These are phyloP conservation scores for Phytophthora lateralis DNA, from an alignment of 352 stramenopile species.

Conservation along the genomic window DNA sequence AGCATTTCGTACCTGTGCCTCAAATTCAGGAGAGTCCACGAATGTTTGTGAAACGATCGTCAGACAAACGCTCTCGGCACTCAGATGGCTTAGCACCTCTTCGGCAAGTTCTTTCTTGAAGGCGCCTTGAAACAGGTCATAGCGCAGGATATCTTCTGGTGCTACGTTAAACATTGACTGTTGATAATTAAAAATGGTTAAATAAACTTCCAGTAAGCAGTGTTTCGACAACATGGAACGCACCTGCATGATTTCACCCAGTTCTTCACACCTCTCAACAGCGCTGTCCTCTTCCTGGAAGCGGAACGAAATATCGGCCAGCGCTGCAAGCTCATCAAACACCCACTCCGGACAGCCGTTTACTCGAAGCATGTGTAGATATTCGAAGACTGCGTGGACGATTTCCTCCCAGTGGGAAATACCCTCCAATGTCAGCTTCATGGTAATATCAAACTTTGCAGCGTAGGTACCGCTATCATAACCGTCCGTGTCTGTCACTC, in stretches of 20 bases:
- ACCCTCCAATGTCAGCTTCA: slow-evolving; percentile 71
- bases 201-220: not conserved
- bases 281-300: slow-evolving; percentile 78
- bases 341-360: slow-evolving; percentile 68
- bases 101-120: slow-evolving; percentile 54
- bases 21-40: slow-evolving; percentile 41
- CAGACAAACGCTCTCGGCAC: slow-evolving; percentile 53
- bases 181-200: slow-evolving; percentile 15
- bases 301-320: slow-evolving; percentile 74
- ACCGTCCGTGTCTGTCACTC: slow-evolving; percentile 73
- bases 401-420: slow-evolving; percentile 70
- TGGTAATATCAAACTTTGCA: slow-evolving; percentile 73
- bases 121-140: slow-evolving; percentile 60
- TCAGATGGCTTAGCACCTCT: slow-evolving; percentile 53
- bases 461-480: slow-evolving; percentile 74
- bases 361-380: slow-evolving; percentile 58
- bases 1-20: slow-evolving; percentile 33
- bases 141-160: slow-evolving; percentile 60
- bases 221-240: not conserved
- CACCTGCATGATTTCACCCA: slow-evolving; percentile 80
- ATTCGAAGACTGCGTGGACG: slow-evolving; percentile 68
- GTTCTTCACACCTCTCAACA: slow-evolving; percentile 70
- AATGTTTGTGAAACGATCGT: slow-evolving; percentile 58
- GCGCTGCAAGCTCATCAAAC: slow-evolving; percentile 72
- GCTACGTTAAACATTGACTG: slow-evolving; percentile 65